Conservation (phyloP, 768 basidiomycete species). For the Termitomyces eurrhizus region DNA sequence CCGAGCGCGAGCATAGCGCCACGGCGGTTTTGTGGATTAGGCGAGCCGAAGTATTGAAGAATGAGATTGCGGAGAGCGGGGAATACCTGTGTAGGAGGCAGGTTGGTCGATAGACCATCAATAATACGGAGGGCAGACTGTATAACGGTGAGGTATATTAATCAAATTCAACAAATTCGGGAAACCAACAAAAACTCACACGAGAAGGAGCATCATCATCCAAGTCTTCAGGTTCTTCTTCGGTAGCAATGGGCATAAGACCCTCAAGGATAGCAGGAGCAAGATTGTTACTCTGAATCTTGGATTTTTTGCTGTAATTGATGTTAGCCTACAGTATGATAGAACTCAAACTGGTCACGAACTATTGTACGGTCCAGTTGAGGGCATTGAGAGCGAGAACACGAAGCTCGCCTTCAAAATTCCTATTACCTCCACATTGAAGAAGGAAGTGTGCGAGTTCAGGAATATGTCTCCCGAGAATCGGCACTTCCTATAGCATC, state of each 20-base stretch:
- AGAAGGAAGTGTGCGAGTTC: constrained; percentile 89
- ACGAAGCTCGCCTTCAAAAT: constrained; percentile 75
- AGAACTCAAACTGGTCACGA: constrained; percentile 22
- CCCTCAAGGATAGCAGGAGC: constrained; percentile 85
- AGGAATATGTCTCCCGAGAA: constrained; percentile 84
- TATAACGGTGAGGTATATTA: neutral
- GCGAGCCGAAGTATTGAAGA: constrained; percentile 77
- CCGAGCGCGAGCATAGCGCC: constrained; percentile 95
- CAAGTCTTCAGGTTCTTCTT: constrained; percentile 90
- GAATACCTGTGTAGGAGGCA: constrained; percentile 96
- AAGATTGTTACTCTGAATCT: constrained; percentile 82
- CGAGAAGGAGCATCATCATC: constrained; percentile 92
- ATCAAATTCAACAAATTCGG: constrained; percentile 2
- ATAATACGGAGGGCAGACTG: constrained; percentile 93
- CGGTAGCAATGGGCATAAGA: constrained; percentile 91
- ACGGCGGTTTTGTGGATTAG: constrained; percentile 76
- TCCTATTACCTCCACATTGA: constrained; percentile 72
- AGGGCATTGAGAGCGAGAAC: constrained; percentile 90
- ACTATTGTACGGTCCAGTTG: constrained; percentile 98
- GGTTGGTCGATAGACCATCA: constrained; percentile 85
- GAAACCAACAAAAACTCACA: constrained; percentile 42
- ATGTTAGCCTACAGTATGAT: constrained; percentile 6
- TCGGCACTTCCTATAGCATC: constrained; percentile 75
- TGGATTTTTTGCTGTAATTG: constrained; percentile 83
- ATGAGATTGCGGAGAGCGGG: constrained; percentile 83